Evolutionary conservation across 1,284 basidiomycete species (phyloP), one percentile per base, ranked within the genome.

Genomic region (Bjerkandera adusta): DNA sequence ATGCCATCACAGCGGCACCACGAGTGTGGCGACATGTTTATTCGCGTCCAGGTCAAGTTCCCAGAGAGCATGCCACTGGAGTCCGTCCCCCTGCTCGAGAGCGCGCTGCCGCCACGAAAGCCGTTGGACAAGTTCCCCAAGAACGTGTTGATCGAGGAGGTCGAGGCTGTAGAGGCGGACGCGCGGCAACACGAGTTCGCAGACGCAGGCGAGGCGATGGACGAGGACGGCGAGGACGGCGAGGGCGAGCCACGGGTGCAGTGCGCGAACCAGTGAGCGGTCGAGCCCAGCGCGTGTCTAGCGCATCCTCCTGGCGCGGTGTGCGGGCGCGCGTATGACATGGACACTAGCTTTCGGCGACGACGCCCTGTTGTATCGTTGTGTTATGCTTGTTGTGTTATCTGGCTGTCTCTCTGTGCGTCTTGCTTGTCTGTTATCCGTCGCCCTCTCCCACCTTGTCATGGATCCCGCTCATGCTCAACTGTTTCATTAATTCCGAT

Each of bases 1-100:
- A 99, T 99, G 97, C 97, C 96, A 30, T 97, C 96, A 49, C 90
- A 89, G 69, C 85, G 97, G 56, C 95, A 98, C 71, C 97, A 99
- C 71, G 95, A 99, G 65, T 80, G 86, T 40, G 97, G 97, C 35
- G 94, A 99, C 69, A 77, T 99, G 54, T 95, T 87, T 66, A 79
- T 99, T 69, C 89, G 87, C 62, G 72, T 99, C 58, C 78, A 76
- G 57, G 90, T 99, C 63, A 80, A 77, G 52, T 99, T 99, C 84
- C 97, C 97, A 48, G 89, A 94, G 27, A 64, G 70, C 43, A 82
- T 99, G 64, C 80, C 89, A 50, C 71, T 83, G 25, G 71, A 76
- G 30, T 71, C 76, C 38, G 85, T 94, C 58, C 75, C 79, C 18
- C 69, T 85, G 15, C 84, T 99, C 51, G 96, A 99, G 69, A 68